Conservation (phyloP, 1,284 basidiomycete species). For the Peniophora sp. region DNA sequence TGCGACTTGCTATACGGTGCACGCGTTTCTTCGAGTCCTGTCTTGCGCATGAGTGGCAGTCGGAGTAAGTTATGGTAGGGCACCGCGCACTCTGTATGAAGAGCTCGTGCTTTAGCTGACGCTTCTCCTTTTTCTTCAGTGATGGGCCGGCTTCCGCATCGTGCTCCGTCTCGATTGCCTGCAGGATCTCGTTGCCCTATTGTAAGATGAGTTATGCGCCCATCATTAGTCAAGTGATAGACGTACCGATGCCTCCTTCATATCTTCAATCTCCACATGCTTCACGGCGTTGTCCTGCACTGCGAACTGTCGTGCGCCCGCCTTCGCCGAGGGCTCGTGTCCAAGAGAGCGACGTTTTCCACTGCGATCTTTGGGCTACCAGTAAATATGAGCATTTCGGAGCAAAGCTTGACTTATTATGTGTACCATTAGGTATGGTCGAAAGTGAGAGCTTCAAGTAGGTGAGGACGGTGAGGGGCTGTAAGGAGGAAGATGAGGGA, state of each 20-base stretch:
- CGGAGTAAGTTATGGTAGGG: constrained; percentile 5
- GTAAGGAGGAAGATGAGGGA: too few species aligned
- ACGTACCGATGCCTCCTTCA: constrained; percentile 14
- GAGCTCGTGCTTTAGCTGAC: constrained; percentile 55
- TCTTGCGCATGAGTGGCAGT: not conserved
- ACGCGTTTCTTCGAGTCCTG: constrained; percentile 48
- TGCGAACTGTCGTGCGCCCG: constrained; percentile 39
- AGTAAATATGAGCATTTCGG: not conserved
- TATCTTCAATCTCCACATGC: constrained; percentile 35
- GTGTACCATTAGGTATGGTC: too few species aligned
- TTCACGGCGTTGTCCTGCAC: constrained; percentile 40
- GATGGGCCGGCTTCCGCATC: constrained; percentile 16
- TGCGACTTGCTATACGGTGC: constrained; percentile 73
- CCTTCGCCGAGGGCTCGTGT: constrained; percentile 47
- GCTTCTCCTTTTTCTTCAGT: constrained; percentile 65
- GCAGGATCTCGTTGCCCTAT: constrained; percentile 40
- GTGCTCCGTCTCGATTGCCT: constrained; percentile 17
- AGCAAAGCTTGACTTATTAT: too few species aligned
- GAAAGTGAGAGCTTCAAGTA: too few species aligned
- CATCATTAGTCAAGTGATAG: not conserved
- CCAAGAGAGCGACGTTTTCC: constrained; percentile 25
- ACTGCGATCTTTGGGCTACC: constrained; percentile 59
- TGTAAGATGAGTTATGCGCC: not conserved
- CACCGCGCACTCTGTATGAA: constrained; percentile 52
- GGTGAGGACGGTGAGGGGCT: too few species aligned